Evolutionary conservation across 1,284 basidiomycete species (phyloP).

Genomic region (Ustilago esculenta): DNA sequence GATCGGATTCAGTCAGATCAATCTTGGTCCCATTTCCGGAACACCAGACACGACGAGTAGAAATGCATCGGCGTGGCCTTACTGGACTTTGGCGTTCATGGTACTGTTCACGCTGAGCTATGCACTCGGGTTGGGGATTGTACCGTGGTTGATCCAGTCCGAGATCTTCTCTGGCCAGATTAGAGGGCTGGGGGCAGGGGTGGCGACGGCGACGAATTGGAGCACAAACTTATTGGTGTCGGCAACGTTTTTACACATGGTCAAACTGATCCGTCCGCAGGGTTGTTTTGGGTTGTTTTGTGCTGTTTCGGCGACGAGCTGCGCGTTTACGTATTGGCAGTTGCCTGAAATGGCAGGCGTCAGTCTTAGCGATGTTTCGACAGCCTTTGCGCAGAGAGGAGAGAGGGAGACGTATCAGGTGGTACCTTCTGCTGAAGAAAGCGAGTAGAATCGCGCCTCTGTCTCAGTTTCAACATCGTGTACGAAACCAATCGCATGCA

Average conservation of each 20-base stretch:
- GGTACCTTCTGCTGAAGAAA: constrained; percentile 18
- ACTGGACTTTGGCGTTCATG: constrained; percentile 43
- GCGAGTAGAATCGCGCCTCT: constrained; percentile 7
- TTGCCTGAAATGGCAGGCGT: constrained; percentile 52
- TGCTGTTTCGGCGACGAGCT: constrained; percentile 37
- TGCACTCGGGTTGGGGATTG: constrained; percentile 56
- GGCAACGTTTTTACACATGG: constrained; percentile 43
- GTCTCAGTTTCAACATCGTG: too few species aligned
- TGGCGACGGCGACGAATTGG: constrained; percentile 56
- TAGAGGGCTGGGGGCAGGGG: constrained; percentile 41
- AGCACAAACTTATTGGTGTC: constrained; percentile 44
- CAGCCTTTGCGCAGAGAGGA: not conserved
- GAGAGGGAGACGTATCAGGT: constrained; percentile 17
- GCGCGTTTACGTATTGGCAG: constrained; percentile 47
- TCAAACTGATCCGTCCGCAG: constrained; percentile 41
- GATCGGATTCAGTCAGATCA: constrained; percentile 38
- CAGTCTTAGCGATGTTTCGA: constrained; percentile 38
- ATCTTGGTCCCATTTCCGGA: constrained; percentile 18
- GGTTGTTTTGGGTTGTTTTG: constrained; percentile 52
- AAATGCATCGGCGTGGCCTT: constrained; percentile 37
- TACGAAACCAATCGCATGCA: too few species aligned
- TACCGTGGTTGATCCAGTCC: constrained; percentile 59
- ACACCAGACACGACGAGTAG: not conserved
- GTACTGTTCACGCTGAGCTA: constrained; percentile 51
- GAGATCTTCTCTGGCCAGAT: constrained; percentile 53